Base-by-base conservation (phyloP, 2,329 filamentous ascomycete species). In the Purpureocillium lavendulum region DNA sequence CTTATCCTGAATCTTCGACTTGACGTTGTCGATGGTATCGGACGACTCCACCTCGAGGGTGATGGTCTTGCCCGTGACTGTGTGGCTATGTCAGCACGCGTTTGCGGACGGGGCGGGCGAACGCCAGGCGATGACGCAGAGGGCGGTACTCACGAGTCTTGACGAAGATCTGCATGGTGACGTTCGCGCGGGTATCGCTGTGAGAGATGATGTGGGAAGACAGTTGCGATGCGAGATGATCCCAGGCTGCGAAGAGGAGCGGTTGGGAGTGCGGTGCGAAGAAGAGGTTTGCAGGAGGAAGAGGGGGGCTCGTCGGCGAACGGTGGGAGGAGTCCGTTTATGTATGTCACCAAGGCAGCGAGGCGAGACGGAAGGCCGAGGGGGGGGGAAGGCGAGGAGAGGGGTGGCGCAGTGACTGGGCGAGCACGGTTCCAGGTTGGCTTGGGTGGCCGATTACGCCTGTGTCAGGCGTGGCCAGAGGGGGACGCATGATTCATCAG, bases 1-100 rank as follows among this genome's bases (percentile, higher is more conserved):
- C 80, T 97, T 96, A 59, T 97, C 90, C 67, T 97, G 90, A 37
- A 96, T 97, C 80, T 96, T 97, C 36, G 77, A 81, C 82, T 97
- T 96, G 28, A 96, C 90, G 47, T 96, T 95, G 73, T 95, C 89
- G 66, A 95, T 95, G 36, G 89, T 95, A 58, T 95, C 89, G 2
- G 80, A 86, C 0, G 84, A 88, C 64, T 94, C 87, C 5, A 94
- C 87, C 69, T 94, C 71, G 31, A 64, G 59, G 41, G 62, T 65
- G 52, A 65, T 65, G 48, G 40, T 42, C 40, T 41, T 45, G 33
- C 43, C 42, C 16, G 39, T 40, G 37, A 40, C 38, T 40, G 34
- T 4, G n/a, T 39, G 17, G 17, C 10, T 15, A 2, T n/a, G 14
- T 15, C 12, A 30, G 29, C 12, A 4, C 4, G 6, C 29, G n/a